A percentile compares a stretch with the other conserved stretches of the same genome.
phyloP scores from a whole-genome alignment of 345 rosid species.

The Turnera subulata region DNA sequence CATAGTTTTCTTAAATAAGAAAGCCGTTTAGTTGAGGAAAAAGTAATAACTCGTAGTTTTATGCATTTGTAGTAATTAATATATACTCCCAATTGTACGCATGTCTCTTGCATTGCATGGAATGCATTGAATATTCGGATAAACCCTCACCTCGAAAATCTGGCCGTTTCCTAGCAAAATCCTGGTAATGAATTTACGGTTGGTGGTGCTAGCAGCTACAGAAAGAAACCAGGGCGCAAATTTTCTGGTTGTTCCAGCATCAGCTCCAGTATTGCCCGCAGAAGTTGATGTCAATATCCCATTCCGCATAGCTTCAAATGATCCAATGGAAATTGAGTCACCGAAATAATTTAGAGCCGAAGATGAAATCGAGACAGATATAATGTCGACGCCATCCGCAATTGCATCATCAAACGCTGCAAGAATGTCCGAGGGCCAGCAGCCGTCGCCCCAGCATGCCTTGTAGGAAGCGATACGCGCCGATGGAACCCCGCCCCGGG shows the following conservation, averaged over 20 bases:
- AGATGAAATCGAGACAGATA: constrained; percentile 26
- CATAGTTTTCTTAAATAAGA: background rate
- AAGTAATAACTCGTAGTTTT: background rate
- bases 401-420: constrained; percentile 25
- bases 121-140: too few relatives aligned
- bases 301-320: constrained; percentile 35
- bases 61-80: too few relatives aligned
- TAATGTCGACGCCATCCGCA: constrained; percentile 33
- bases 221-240: constrained; percentile 42
- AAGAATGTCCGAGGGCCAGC: constrained; percentile 14
- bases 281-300: constrained; percentile 30
- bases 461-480: constrained; percentile 30
- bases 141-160: constrained; percentile 25
- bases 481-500: constrained; percentile 27
- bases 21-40: background rate
- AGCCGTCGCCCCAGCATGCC: constrained; percentile 27
- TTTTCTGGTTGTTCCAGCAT: background rate
- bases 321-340: constrained; percentile 21
- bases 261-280: constrained; percentile 33
- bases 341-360: constrained; percentile 11
- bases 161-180: constrained; percentile 28
- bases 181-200: constrained; percentile 25
- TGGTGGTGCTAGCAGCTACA: constrained; percentile 43
- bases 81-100: background rate
- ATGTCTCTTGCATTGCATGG: too few relatives aligned